These are phyloP conservation scores for Crithidia fasciculata DNA, from an alignment of 208 protist species.

Conservation along the genomic window DNA sequence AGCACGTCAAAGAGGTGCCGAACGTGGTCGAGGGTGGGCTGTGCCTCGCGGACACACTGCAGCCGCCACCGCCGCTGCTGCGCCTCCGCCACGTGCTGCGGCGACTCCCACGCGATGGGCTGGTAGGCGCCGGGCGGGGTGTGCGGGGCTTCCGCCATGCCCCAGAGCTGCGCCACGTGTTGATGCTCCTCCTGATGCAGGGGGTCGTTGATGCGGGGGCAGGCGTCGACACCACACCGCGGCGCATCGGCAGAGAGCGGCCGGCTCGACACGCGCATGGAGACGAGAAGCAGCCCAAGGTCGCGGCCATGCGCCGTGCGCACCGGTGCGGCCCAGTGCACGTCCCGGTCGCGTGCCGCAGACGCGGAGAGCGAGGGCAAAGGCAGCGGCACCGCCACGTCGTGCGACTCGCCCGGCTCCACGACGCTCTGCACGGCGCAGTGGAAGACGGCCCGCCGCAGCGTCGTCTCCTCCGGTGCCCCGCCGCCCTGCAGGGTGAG, in stretches of 20 bases:
- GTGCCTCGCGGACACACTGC: conserved; percentile 60
- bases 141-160: conserved; percentile 41
- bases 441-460: conserved; percentile 51
- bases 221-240: conserved; percentile 44
- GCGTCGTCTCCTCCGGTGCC: conserved; percentile 14
- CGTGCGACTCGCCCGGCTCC: conserved; percentile 44
- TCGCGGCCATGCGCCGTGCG: conserved; percentile 63
- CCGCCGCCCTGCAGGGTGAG: conserved; percentile 33
- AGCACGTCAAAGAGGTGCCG: conserved; percentile 87
- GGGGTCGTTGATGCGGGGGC: conserved; percentile 79
- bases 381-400: conserved; percentile 64
- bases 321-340: conserved; percentile 73
- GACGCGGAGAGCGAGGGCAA: conserved; percentile 52
- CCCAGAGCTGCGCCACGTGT: conserved; percentile 72
- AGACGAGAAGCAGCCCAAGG: conserved; percentile 68
- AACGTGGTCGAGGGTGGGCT: conserved; percentile 74
- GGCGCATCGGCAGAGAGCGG: conserved; percentile 62
- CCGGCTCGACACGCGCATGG: conserved; percentile 60
- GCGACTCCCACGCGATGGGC: conserved; percentile 79
- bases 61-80: conserved; percentile 65
- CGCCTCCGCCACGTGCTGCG: conserved; percentile 60
- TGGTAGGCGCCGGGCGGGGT: conserved; percentile 68
- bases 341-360: conserved; percentile 70
- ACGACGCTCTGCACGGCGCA: conserved; percentile 71
- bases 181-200: conserved; percentile 72